Conservation (phyloP, 2,329 filamentous ascomycete species). For the Dactylonectria estremocensis region DNA sequence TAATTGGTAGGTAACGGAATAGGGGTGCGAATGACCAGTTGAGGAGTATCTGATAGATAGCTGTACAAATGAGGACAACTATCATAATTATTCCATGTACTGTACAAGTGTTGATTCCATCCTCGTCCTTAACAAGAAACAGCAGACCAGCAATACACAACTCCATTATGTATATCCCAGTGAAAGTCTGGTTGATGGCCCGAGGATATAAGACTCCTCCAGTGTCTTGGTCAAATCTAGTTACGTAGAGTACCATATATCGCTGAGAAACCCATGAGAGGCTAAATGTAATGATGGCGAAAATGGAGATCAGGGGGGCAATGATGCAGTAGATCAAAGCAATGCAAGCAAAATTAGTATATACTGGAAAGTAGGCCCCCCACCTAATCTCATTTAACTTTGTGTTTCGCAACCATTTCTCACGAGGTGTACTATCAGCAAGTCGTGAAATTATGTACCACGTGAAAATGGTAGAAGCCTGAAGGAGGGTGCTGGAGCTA, state of each 20-base stretch:
- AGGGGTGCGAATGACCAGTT: constrained; percentile 88
- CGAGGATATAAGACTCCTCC: constrained; percentile 92
- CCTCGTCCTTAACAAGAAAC: constrained; percentile 78
- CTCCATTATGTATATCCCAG: constrained; percentile 95
- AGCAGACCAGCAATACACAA: constrained; percentile 91
- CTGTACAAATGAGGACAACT: constrained; percentile 77
- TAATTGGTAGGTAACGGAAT: constrained; percentile 91
- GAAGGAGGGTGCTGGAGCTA: constrained; percentile 89
- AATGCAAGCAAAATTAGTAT: constrained; percentile 96
- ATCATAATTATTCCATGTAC: constrained; percentile 90
- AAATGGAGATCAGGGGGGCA: constrained; percentile 90
- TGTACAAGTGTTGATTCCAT: constrained; percentile 71
- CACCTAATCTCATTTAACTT: constrained; percentile 83
- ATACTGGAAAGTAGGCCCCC: constrained; percentile 95
- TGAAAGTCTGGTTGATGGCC: constrained; percentile 96
- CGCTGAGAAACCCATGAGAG: constrained; percentile 94
- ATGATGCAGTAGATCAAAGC: constrained; percentile 90
- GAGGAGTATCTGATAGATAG: constrained; percentile 83
- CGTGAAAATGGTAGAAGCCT: constrained; percentile 82
- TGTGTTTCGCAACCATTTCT: constrained; percentile 90
- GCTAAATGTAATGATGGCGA: constrained; percentile 92
- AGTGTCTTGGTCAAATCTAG: constrained; percentile 89
- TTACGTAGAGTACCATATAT: constrained; percentile 96
- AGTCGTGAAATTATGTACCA: constrained; percentile 88
- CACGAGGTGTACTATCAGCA: constrained; percentile 83